Evolutionary conservation across 169 alveolate species (phyloP), one percentile per base, ranked within the genome.

Genomic region (Eimeria sp.): DNA sequence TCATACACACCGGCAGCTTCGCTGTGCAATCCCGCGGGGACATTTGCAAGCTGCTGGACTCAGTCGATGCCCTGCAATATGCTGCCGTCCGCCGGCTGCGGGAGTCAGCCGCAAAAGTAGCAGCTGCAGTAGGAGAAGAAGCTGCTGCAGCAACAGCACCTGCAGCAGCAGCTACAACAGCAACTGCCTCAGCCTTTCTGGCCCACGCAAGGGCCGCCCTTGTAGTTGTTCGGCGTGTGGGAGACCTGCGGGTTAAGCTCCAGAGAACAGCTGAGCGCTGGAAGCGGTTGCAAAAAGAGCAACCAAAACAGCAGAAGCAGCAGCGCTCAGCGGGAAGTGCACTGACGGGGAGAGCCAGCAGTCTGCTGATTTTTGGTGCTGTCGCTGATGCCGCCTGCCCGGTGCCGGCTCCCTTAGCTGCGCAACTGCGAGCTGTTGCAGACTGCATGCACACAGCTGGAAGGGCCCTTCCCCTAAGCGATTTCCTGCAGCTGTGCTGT

Each of bases 341-440:
- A 6, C 45, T 43, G 6, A 25, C 4, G 75, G 16, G 40, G 75
- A 40, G 16, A 65, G n/a, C 43, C 40, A 7, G 43, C 40, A 5
- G 9, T 20, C 4, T 13, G 40, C 4, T n/a, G 10, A 3, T 0
- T 20, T 9, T 14, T 16, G 13, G 16, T 65, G 40, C 75, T n/a
- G 40, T 9, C 14, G 18, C 34, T 16, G 40, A 34, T 16, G 9
- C 70, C n/a, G 18, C 9, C 20, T 65, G 75, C 40, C 18, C 40
- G 54, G 76, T 57, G 75, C 45, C 72, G 20, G 76, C 72, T 18
- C 14, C 75, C 30, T 2, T 83, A 67, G 91, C 63, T 43, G 75
- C 72, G 27, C 25, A 63, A 14, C 76, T 83, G 76, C 91, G 27
- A 83, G 91, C 72, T 27, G 75, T 58, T 83, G 45, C 58, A 30